Evolutionary conservation across 257 asterid genomes (phyloP).

Genomic region (Misopates orontium): DNA sequence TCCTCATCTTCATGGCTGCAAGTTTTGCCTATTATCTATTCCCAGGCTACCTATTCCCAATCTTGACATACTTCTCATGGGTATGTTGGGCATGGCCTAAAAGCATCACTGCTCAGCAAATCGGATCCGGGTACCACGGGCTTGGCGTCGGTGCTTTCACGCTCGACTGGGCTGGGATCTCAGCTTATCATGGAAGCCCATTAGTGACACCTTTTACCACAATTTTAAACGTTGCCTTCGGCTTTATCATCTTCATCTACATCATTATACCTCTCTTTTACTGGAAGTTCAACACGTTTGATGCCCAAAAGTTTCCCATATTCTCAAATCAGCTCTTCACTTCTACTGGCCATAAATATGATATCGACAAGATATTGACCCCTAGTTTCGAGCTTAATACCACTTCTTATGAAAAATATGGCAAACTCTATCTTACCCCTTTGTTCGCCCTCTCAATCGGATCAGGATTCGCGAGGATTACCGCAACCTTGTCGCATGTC

Average conservation of each 20-base stretch:
- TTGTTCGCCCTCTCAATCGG: conserved; percentile 90
- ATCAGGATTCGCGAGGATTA: conserved; percentile 86
- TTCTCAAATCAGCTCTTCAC: conserved; percentile 81
- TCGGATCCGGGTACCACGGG: conserved; percentile 90
- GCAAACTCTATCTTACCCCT: conserved; percentile 94
- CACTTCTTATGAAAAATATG: conserved; percentile 61
- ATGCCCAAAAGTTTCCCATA: conserved; percentile 82
- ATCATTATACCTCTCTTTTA: conserved; percentile 82
- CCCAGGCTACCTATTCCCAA: conserved; percentile 88
- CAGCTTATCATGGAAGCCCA: conserved; percentile 98
- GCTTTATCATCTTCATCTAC: conserved; percentile 81
- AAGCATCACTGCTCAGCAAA: conserved; percentile 88
- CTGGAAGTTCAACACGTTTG: conserved; percentile 89
- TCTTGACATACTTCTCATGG: conserved; percentile 90
- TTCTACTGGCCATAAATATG: conserved; percentile 61
- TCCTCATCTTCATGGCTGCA: conserved; percentile 65
- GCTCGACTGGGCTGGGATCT: conserved; percentile 95
- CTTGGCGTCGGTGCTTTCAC: conserved; percentile 95
- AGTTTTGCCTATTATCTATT: conserved; percentile 76
- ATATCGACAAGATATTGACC: conserved; percentile 69
- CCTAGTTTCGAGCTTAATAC: conserved; percentile 71
- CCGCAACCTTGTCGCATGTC: conserved; percentile 87
- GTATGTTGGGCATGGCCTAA: conserved; percentile 93
- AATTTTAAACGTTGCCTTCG: conserved; percentile 71
- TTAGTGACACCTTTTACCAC: conserved; percentile 83